Conservation (phyloP, 495 filamentous ascomycete genomes). For the Lasiosphaeriaceae sp. region DNA sequence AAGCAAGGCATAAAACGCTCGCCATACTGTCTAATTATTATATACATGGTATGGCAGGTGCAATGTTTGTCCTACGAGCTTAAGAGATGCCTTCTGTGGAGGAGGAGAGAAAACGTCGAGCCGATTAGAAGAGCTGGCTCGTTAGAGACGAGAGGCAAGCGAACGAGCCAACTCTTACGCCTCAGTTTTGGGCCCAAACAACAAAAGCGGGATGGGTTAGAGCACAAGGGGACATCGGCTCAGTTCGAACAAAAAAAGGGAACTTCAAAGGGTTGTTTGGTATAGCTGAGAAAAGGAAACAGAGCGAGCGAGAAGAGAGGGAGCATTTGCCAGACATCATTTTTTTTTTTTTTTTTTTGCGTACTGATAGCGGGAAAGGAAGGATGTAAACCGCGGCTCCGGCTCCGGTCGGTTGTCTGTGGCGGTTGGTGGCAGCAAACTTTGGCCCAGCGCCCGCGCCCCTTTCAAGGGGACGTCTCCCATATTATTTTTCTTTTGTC, state of each 20-base stretch:
- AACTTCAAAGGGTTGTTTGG: constrained; percentile 15
- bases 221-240: constrained; percentile 5
- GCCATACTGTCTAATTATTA: constrained; percentile 28
- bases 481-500: neutral
- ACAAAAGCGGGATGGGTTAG: constrained; percentile 5
- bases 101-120: neutral
- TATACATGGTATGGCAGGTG: constrained; percentile 19
- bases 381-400: neutral
- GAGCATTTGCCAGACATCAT: constrained; percentile 16
- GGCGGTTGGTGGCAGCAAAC: neutral
- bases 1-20: constrained; percentile 10
- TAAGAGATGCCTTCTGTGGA: neutral
- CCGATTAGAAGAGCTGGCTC: neutral
- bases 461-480: neutral
- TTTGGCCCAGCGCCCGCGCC: neutral
- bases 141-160: neutral
- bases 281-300: constrained; percentile 9
- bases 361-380: neutral
- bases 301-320: neutral
- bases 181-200: neutral
- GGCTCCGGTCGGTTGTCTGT: neutral
- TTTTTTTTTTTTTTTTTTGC: constrained; percentile 2
- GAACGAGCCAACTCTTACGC: neutral
- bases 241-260: constrained; percentile 18
- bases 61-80: neutral